Evolutionary conservation across 768 basidiomycete species (phyloP).

Genomic region (Panaeolus cyanescens): DNA sequence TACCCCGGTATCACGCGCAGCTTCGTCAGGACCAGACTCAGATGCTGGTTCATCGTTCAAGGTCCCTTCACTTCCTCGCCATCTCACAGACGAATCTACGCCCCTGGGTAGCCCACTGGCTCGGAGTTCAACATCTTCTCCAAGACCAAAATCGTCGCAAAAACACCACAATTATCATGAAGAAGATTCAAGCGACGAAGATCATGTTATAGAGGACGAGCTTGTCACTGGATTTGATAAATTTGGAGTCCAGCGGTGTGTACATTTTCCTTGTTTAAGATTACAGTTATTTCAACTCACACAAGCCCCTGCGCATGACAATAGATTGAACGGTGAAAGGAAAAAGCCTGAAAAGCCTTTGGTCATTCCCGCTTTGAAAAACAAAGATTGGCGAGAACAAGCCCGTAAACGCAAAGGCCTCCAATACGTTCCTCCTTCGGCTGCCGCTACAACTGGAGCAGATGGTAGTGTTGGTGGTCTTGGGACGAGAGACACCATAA

Average conservation of each 20-base stretch:
- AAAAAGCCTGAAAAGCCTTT: slow-evolving; percentile 60
- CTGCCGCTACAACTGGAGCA: slow-evolving; percentile 52
- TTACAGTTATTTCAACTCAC: slow-evolving; percentile 74
- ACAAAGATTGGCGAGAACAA: slow-evolving; percentile 87
- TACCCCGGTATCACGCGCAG: slow-evolving; percentile 61
- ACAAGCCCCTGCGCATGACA: slow-evolving; percentile 40
- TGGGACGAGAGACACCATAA: slow-evolving; percentile 74
- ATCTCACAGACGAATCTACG: slow-evolving; percentile 33
- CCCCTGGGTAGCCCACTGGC: slow-evolving; percentile 5
- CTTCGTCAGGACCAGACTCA: slow-evolving; percentile 66
- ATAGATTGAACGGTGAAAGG: slow-evolving; percentile 47
- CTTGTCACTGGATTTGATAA: slow-evolving; percentile 72
- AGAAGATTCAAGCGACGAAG: slow-evolving; percentile 61
- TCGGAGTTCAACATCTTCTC: slow-evolving; percentile 12
- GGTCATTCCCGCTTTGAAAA: slow-evolving; percentile 84
- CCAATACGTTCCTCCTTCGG: slow-evolving; percentile 69
- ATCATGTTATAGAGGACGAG: slow-evolving; percentile 59
- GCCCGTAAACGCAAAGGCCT: slow-evolving; percentile 64
- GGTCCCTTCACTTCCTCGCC: slow-evolving; percentile 61
- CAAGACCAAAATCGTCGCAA: slow-evolving; percentile 23
- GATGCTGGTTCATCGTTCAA: slow-evolving; percentile 56
- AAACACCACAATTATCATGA: slow-evolving; percentile 10
- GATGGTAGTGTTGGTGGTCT: slow-evolving; percentile 81
- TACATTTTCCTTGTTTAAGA: slow-evolving; percentile 28
- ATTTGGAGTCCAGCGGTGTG: slow-evolving; percentile 86